Evolutionary conservation across 1,284 basidiomycete species (phyloP), one percentile per base, ranked within the genome.

Genomic region (Moniliella sp.): DNA sequence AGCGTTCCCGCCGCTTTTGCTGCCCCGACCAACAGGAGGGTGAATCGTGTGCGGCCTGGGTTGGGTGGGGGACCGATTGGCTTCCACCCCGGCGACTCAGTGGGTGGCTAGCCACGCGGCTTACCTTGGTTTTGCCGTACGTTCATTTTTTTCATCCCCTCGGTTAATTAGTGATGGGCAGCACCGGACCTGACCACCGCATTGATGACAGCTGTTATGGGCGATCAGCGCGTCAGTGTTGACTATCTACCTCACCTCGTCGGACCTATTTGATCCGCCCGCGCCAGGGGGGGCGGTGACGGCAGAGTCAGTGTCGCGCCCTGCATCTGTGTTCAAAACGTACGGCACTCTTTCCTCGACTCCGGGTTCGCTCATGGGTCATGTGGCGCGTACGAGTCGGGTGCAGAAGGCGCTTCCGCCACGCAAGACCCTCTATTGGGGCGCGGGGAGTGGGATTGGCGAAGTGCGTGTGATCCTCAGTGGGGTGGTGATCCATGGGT

Each of bases 391-490:
- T n/a, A n/a, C n/a, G n/a, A n/a, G n/a, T n/a, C n/a, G n/a, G n/a
- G n/a, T n/a, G n/a, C n/a, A n/a, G 8, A 42, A 36, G 1, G 48
- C 46, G 11, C 37, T 51, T 15, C 30, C 48, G 82, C 84, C 48
- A n/a, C 26, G 37, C 2, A 44, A 40, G 28, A 31, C 36, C 21
- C 40, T 36, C 8, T 23, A 23, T n/a, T 23, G 7, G 8, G 21
- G 21, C 21, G n/a, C 8, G 8, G 88, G 91, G 3, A 93, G 84
- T 1, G 91, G 91, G 33, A 97, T 99, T 37, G 83, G 84, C 16
- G 91, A 99, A 63, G 94, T 99, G 65, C 97, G 97, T 57, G 93
- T 84, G 40, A 91, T 94, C 36, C 67, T 97, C 23, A 84, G 81
- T 36, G 40, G 35, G 4, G 94, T 93, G 49, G 86, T 94, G 12